phyloP scores from a whole-genome alignment of 305 asterid genomes.

The Solanum hybrid region DNA sequence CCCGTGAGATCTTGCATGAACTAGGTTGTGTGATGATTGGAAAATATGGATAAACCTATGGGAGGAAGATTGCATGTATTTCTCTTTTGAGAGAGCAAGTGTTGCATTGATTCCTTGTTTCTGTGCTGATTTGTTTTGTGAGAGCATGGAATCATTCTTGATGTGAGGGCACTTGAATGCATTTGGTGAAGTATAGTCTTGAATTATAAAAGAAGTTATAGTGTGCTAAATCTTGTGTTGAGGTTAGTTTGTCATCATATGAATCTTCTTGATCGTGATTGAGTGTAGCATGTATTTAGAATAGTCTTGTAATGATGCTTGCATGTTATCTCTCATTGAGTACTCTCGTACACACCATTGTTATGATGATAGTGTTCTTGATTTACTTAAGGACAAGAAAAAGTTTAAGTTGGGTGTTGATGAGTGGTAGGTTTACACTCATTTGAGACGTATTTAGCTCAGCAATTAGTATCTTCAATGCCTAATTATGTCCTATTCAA shows the following conservation, averaged over 20 bases:
- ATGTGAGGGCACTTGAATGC: background rate
- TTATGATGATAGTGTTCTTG: background rate
- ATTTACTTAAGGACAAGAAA: background rate
- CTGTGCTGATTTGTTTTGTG: background rate
- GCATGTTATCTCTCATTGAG: background rate
- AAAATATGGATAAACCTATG: background rate
- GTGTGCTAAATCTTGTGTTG: background rate
- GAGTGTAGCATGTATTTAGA: background rate
- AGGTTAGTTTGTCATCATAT: background rate
- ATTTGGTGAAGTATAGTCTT: background rate
- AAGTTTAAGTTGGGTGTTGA: background rate
- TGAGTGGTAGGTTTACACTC: background rate
- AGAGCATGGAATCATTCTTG: background rate
- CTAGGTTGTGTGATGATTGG: background rate
- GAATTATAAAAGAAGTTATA: background rate
- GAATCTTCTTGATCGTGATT: background rate
- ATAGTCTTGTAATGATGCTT: background rate
- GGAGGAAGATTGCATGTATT: background rate
- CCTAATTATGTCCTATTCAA: background rate
- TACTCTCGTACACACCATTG: background rate
- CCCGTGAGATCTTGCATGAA: background rate
- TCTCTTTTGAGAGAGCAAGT: background rate
- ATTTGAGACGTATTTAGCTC: background rate
- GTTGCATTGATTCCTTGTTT: background rate
- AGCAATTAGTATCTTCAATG: background rate